A percentile compares a stretch with the other conserved stretches of the same genome.
phyloP scores from a whole-genome alignment of 352 stramenopile genomes.

The Phytophthora pisi region DNA sequence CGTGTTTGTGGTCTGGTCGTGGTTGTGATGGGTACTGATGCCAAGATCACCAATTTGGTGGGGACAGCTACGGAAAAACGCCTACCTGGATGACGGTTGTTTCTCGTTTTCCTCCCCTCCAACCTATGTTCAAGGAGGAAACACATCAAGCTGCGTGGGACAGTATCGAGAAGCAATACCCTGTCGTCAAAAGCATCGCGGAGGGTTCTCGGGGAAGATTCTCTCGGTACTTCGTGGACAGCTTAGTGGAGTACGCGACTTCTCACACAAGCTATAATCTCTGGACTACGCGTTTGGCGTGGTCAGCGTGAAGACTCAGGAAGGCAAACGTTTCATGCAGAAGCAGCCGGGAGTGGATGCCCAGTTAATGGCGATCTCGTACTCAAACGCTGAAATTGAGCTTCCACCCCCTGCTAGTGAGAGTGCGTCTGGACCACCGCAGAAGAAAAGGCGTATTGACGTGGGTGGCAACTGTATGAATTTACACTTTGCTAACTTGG shows the following conservation, averaged over 20 bases:
- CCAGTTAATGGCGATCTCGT: constrained; percentile 21
- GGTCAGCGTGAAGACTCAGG: not conserved
- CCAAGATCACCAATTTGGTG: constrained; percentile 21
- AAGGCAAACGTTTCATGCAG: not conserved
- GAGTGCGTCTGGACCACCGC: not conserved
- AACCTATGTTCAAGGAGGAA: not conserved
- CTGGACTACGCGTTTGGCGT: constrained; percentile 7
- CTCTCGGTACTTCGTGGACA: constrained; percentile 6
- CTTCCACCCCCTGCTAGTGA: not conserved
- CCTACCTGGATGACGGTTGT: constrained; percentile 7
- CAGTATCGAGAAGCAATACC: not conserved
- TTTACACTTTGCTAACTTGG: constrained; percentile 8
- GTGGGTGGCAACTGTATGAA: constrained; percentile 5
- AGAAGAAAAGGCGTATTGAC: not conserved
- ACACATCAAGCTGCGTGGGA: constrained; percentile 6
- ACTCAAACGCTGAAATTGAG: not conserved
- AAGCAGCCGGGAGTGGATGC: not conserved
- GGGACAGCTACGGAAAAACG: not conserved
- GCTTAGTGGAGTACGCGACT: constrained; percentile 1
- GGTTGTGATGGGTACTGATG: constrained; percentile 33
- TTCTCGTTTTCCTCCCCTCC: constrained; percentile 7
- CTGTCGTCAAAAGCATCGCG: constrained; percentile 9
- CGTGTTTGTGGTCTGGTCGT: constrained; percentile 32
- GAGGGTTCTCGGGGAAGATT: constrained; percentile 16
- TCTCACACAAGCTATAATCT: too few relatives aligned